Percentiles rank a stretch among this genome's conserved stretches.
Evolutionary conservation across 179 eudicot genomes (phyloP).

Genomic region (Camellia oleifera): DNA sequence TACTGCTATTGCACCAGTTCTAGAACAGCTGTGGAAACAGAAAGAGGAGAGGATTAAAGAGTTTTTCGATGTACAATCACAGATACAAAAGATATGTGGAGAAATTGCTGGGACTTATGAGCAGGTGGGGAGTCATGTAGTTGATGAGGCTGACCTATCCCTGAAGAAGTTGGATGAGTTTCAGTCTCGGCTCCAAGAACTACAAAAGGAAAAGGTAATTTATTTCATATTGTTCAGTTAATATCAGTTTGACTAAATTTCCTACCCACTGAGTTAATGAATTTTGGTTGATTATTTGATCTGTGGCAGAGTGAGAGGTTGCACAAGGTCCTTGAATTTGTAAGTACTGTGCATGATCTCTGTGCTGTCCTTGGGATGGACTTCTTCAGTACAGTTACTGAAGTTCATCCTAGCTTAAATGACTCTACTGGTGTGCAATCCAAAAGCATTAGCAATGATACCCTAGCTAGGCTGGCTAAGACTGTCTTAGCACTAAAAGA

Average conservation of each 20-base stretch:
- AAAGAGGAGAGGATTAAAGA: constrained; percentile 83
- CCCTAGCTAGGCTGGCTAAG: constrained; percentile 79
- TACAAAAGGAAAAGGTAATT: constrained; percentile 86
- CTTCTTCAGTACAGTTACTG: constrained; percentile 85
- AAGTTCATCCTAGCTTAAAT: constrained; percentile 96
- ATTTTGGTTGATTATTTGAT: constrained; percentile 18
- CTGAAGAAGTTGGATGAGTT: constrained; percentile 82
- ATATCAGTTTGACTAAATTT: neutral
- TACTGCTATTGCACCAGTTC: constrained; percentile 78
- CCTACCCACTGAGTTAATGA: neutral
- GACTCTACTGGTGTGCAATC: constrained; percentile 76
- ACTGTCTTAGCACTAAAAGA: constrained; percentile 83
- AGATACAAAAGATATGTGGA: constrained; percentile 79
- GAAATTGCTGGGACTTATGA: constrained; percentile 76
- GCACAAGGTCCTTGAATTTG: constrained; percentile 91
- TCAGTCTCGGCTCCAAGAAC: constrained; percentile 87
- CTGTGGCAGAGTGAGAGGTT: constrained; percentile 80
- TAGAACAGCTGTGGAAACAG: constrained; percentile 77
- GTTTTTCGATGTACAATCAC: constrained; percentile 74
- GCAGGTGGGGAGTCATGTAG: constrained; percentile 47
- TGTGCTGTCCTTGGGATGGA: constrained; percentile 94
- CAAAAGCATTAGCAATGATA: constrained; percentile 93
- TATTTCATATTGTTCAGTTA: neutral
- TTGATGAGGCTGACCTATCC: constrained; percentile 85
- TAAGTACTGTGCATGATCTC: constrained; percentile 90